phyloP scores from a whole-genome alignment of 2,329 filamentous ascomycete genomes.

The Coniochaeta sp. region DNA sequence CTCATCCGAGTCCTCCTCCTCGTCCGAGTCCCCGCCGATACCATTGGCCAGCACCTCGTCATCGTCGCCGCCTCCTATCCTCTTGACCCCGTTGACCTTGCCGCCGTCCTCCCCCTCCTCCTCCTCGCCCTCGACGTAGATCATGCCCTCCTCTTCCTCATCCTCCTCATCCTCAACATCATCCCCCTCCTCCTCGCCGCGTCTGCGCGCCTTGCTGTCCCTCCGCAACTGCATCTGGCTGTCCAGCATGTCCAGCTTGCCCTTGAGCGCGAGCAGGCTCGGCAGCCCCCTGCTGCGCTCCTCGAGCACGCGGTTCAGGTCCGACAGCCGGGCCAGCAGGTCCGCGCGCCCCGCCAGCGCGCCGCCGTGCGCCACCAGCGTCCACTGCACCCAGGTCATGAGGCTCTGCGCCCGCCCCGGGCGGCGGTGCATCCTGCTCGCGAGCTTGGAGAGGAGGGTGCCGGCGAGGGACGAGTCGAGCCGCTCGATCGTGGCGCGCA shows the following conservation, averaged over 20 bases:
- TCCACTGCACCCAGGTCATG: constrained; percentile 96
- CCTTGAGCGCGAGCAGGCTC: constrained; percentile 80
- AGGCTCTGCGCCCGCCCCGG: constrained; percentile 85
- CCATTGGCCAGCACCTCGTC: constrained; percentile 4
- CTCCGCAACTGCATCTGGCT: constrained; percentile 78
- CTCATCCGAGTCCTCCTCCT: constrained; percentile 9
- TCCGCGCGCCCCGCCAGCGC: constrained; percentile 83
- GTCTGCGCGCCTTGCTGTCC: constrained; percentile 40
- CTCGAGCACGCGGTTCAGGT: constrained; percentile 79
- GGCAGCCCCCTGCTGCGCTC: constrained; percentile 78
- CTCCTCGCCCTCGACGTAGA: constrained; percentile 71
- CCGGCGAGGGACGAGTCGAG: constrained; percentile 80
- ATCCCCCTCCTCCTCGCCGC: constrained; percentile 45
- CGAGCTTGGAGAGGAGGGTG: constrained; percentile 72
- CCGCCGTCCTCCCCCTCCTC: constrained; percentile 8
- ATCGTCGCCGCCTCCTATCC: constrained; percentile 3
- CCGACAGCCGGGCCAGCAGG: constrained; percentile 67
- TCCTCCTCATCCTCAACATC: constrained; percentile 46
- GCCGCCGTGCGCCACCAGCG: constrained; percentile 83
- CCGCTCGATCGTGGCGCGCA: constrained; percentile 83
- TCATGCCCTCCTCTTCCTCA: constrained; percentile 64
- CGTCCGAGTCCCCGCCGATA: constrained; percentile 12
- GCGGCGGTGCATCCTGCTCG: constrained; percentile 76
- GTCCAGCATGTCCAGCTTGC: constrained; percentile 90
- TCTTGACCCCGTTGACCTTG: constrained; percentile 1